phyloP scores from a whole-genome alignment of 2,329 filamentous ascomycete species.

The Sclerotiophoma versabilis region DNA sequence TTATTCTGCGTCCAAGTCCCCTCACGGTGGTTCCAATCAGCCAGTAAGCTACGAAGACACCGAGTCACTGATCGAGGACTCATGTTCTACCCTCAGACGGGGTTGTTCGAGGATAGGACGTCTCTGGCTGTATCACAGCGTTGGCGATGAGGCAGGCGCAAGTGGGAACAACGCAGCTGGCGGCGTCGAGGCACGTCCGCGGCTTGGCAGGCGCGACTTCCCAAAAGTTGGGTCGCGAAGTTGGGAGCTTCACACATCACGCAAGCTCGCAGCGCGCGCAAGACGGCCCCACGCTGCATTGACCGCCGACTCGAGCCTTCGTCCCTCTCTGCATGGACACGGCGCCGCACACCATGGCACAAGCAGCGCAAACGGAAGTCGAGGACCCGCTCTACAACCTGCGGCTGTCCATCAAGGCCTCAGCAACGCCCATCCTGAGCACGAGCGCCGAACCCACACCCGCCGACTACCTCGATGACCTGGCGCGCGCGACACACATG shows the following conservation, averaged over 20 bases:
- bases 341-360: constrained; percentile 7
- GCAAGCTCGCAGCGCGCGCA: not conserved
- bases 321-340: not conserved
- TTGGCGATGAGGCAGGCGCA: too few species aligned
- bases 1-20: too few species aligned
- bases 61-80: too few species aligned
- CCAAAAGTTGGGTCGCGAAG: too few species aligned
- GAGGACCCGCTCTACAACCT: constrained; percentile 81
- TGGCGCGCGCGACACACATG: constrained; percentile 64
- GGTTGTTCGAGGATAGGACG: too few species aligned
- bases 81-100: too few species aligned
- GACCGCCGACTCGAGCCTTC: not conserved
- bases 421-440: constrained; percentile 74
- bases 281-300: not conserved
- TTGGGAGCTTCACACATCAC: constrained; percentile 10
- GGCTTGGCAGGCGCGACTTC: constrained; percentile 17
- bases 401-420: constrained; percentile 79
- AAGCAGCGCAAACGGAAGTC: constrained; percentile 40
- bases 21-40: too few species aligned
- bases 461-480: constrained; percentile 65
- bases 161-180: not conserved
- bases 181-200: constrained; percentile 1
- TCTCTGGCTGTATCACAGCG: too few species aligned
- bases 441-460: constrained; percentile 70
- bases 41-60: too few species aligned